These are phyloP conservation scores for Pyrenochaeta sp. DNA, from an alignment of 2,329 filamentous ascomycete species.

Conservation along the genomic window DNA sequence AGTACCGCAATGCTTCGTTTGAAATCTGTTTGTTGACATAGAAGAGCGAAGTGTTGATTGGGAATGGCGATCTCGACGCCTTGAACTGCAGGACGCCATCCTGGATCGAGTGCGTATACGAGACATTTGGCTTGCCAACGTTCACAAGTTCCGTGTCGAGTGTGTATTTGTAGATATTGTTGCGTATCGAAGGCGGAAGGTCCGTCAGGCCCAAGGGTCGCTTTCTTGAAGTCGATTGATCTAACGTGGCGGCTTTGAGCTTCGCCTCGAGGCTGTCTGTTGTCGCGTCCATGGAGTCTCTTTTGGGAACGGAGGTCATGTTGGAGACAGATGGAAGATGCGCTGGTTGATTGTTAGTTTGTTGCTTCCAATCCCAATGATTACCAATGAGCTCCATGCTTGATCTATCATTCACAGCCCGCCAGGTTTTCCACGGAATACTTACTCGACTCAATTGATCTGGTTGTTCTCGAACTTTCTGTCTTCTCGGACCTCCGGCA, in stretches of 20 bases:
- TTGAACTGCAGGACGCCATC: constrained; percentile 34
- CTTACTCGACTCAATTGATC: not conserved
- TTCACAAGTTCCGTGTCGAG: constrained; percentile 48
- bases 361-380: not conserved
- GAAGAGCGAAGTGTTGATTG: constrained; percentile 35
- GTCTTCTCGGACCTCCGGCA: not conserved
- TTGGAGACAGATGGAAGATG: not conserved
- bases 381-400: too few relatives aligned
- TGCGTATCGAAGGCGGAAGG: constrained; percentile 40
- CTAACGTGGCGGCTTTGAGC: constrained; percentile 21
- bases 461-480: not conserved
- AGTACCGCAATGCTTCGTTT: constrained; percentile 32
- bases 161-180: constrained; percentile 44
- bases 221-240: constrained; percentile 30
- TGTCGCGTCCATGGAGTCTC: constrained; percentile 45
- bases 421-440: too few relatives aligned
- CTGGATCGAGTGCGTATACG: constrained; percentile 36
- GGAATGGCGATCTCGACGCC: constrained; percentile 40
- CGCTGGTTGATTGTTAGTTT: not conserved
- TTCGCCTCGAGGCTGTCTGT: constrained; percentile 21
- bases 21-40: constrained; percentile 36
- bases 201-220: constrained; percentile 25
- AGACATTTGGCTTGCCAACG: constrained; percentile 35
- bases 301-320: constrained; percentile 26
- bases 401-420: too few relatives aligned